Percentiles rank a stretch among this genome's conserved stretches.
Evolutionary conservation across 2,329 filamentous ascomycete genomes (phyloP).

Genomic region (Pezicula carpinea): DNA sequence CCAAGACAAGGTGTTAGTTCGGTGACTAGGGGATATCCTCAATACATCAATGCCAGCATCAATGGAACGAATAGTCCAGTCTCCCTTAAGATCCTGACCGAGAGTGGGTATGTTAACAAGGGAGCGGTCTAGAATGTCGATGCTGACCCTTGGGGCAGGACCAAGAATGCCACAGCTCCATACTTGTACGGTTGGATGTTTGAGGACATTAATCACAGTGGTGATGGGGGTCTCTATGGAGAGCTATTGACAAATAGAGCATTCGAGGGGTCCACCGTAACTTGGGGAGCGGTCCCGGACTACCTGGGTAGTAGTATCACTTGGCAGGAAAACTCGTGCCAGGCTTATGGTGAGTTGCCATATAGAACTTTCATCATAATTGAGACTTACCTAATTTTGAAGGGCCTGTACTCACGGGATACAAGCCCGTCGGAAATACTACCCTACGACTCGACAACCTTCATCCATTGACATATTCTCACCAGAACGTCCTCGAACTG

Average conservation of each 20-base stretch:
- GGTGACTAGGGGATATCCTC: neutral
- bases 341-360: conserved; percentile 18
- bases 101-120: neutral
- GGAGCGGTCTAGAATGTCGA: no score
- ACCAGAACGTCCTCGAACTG: conserved; percentile 12
- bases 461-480: conserved; percentile 12
- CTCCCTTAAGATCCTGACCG: conserved; percentile 1
- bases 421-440: conserved; percentile 43
- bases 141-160: neutral
- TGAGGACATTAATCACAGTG: conserved; percentile 21
- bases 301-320: conserved; percentile 7
- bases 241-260: conserved; percentile 65
- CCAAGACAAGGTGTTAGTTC: no score
- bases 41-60: neutral
- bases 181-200: conserved; percentile 21
- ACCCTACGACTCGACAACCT: conserved; percentile 11
- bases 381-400: conserved; percentile 23
- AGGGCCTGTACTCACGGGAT: conserved; percentile 48
- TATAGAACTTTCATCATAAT: no score
- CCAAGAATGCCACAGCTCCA: conserved; percentile 16
- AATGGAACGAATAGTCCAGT: neutral
- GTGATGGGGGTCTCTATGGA: conserved; percentile 69
- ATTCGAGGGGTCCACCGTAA: conserved; percentile 45
- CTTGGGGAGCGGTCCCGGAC: conserved; percentile 6
- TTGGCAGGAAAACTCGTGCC: conserved; percentile 13